These are phyloP conservation scores for Neoarthrinium moseri DNA, from an alignment of 2,329 filamentous ascomycete species.

Conservation along the genomic window DNA sequence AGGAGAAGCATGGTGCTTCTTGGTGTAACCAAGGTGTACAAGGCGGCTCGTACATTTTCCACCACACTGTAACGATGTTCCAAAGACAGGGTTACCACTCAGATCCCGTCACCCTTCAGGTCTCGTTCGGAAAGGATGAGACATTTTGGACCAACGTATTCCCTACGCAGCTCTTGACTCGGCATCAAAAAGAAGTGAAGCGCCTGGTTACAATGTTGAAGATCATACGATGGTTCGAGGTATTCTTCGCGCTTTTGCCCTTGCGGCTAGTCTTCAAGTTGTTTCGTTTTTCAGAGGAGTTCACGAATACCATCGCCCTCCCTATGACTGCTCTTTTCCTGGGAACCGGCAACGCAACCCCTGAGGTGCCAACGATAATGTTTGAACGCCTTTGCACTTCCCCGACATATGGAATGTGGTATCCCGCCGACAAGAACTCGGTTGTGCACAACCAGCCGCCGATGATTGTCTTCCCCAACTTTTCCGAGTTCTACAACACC, in stretches of 20 bases:
- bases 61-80: constrained; percentile 60
- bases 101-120: constrained; percentile 53
- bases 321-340: constrained; percentile 36
- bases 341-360: constrained; percentile 31
- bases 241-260: constrained; percentile 52
- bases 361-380: constrained; percentile 31
- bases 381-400: constrained; percentile 32
- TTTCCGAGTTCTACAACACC: constrained; percentile 52
- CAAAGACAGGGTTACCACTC: constrained; percentile 52
- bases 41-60: constrained; percentile 57
- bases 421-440: constrained; percentile 34
- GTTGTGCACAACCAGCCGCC: constrained; percentile 47
- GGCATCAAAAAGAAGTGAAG: constrained; percentile 48
- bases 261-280: constrained; percentile 27
- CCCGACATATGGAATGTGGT: constrained; percentile 60
- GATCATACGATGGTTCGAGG: constrained; percentile 50
- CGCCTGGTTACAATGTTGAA: constrained; percentile 48
- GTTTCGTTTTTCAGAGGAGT: constrained; percentile 31
- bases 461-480: constrained; percentile 58
- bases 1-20: constrained; percentile 55
- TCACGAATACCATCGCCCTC: constrained; percentile 25
- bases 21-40: constrained; percentile 65
- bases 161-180: constrained; percentile 48
- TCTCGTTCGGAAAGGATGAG: constrained; percentile 55
- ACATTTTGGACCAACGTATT: constrained; percentile 58